Base-by-base conservation (phyloP, 768 basidiomycete species). In the Suillus decipiens region DNA sequence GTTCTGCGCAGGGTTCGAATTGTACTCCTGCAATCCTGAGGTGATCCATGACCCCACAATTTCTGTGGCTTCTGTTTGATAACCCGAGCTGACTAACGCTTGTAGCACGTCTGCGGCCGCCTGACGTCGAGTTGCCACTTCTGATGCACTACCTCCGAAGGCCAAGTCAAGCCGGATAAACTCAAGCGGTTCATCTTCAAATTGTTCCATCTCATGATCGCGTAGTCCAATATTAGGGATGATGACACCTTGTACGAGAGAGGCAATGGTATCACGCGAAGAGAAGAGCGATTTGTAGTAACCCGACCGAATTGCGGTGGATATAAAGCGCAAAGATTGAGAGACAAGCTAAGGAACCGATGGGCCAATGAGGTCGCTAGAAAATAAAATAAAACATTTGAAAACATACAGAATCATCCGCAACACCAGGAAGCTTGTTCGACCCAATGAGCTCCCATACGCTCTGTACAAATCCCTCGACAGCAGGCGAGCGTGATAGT, bases 111-210 rank as follows among this genome's bases (percentile, higher is more conserved):
- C 96, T 0, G 92, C 95, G 0, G 95, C 96, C 2, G 96, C 92
- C 69, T 97, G 94, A 45, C 96, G 82, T 36, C 95, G 86, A 0
- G 96, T 99, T 48, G 91, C 87, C 34, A 85, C 84, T 69, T 96
- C 96, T 33, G 85, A 63, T 64, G 85, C 66, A 70, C 77, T 59
- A 7, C 76, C 77, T 47, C 75, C 76, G 69, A 84, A 78, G 15
- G 95, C 83, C 33, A 96, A 80, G 70, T 96, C 95, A 47, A 93
- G 82, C 24, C 94, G 89, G 68, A 98, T 92, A 73, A 90, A 99
- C 72, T 99, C 96, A 43, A 96, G 84, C 0, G 97, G 96, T 67
- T 97, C 96, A 64, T 99, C 97, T 76, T 97, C 95, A 70, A 99
- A 99, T 74, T 95, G 89, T 70, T 99, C 97, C 57, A 93, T 83